Evolutionary conservation across 306 rosid genomes (phyloP), one percentile per base, ranked within the genome.

Genomic region (Canavalia gladiata): DNA sequence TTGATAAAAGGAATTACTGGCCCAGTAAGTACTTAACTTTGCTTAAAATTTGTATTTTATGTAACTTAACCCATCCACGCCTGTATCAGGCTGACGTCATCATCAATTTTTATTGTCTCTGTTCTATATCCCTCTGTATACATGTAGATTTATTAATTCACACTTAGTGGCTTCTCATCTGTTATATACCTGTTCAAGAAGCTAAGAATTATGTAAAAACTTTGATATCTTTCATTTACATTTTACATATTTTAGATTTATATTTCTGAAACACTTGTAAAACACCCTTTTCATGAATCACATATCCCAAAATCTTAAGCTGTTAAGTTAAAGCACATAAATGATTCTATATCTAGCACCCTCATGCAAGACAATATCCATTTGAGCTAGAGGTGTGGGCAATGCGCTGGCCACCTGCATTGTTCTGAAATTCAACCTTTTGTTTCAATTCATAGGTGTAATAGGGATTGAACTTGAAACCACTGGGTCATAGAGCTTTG

Each of bases 1-100:
- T 83, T 94, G 91, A 86, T 90, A 37, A 87, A 81, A 66, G 99
- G 99, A 84, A 92, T 94, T 78, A 96, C 97, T 63, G 91, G 82
- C 54, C 81, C 87, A 0, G 99, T 96, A 87, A 85, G 98, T 91
- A 69, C 43, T 69, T 62, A 47, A 58, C 50, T 68, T 62, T 82
- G 50, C 56, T 49, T 72, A 30, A 67, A 74, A 62, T 18, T 52
- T 74, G 7, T 46, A 50, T 28, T 34, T 39, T 4, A n/a, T 68
- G 46, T 50, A 66, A 77, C 80, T 42, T 62, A 67, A 68, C 75
- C 18, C 63, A 65, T 68, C 8, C 57, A 13, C 41, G 51, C 34
- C 5, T 41, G 57, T 70, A 10, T 77, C 37, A 60, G 77, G 56
- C 74, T 51, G 33, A 52, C 63, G 57, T 58, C 62, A 58, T 63